Evolutionary conservation across 2,329 filamentous ascomycete species (phyloP), one percentile per base, ranked within the genome.

Genomic region (Geosmithia morbida): DNA sequence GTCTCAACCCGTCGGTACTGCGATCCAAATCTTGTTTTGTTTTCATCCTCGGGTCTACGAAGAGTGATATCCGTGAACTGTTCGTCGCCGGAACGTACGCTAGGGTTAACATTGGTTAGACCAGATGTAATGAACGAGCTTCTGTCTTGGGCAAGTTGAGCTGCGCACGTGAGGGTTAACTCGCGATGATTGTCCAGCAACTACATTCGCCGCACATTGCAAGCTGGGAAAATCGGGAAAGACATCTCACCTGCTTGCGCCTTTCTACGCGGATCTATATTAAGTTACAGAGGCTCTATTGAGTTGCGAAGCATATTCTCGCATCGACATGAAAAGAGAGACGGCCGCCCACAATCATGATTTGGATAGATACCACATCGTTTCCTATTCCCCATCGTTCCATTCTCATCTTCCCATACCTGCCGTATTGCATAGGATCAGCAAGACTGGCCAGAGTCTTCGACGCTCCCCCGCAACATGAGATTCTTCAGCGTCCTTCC

Each of bases 401-500:
- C 13, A 37, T 37, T 37, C 33, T 11, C 33, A 37, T 37, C 33
- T 37, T n/a, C n/a, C n/a, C n/a, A n/a, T n/a, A n/a, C n/a, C n/a
- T n/a, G n/a, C n/a, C n/a, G n/a, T n/a, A n/a, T n/a, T n/a, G n/a
- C n/a, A n/a, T n/a, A n/a, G n/a, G n/a, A n/a, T n/a, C n/a, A n/a
- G n/a, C n/a, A n/a, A n/a, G n/a, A n/a, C n/a, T n/a, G n/a, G n/a
- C n/a, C n/a, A n/a, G n/a, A n/a, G n/a, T n/a, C n/a, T n/a, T n/a
- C n/a, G n/a, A n/a, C 10, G 5, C 33, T 37, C 6, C 14, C 33
- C 14, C 13, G 14, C 33, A 37, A 37, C 6, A 37, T 37, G 33
- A 37, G 11, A 13, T 3, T 13, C 33, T 37, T 3, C 33, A 11
- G 14, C 33, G 3, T 37, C 11, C 33, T 37, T 3, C 13, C 78